A percentile compares a stretch with the other conserved stretches of the same genome.
Conservation (phyloP, 2,329 filamentous ascomycete genomes). For the Hypoxylon sp. region DNA sequence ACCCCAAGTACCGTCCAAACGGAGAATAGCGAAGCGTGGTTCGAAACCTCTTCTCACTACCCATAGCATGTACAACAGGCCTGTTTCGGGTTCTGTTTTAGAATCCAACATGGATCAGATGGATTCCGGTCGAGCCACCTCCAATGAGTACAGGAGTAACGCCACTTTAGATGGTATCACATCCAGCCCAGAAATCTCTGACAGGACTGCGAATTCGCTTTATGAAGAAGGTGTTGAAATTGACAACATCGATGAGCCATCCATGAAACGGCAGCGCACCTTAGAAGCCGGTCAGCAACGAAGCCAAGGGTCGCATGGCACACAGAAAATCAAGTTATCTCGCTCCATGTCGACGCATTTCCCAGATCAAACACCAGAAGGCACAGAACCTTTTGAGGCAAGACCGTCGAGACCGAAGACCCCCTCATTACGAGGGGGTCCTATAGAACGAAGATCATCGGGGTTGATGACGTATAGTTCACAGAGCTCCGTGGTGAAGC, state of each 20-base stretch:
- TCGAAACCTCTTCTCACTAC: slow-evolving; percentile 36
- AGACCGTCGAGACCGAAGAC: slow-evolving; percentile 17
- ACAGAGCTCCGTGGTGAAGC: neutral
- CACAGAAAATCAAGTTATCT: slow-evolving; percentile 34
- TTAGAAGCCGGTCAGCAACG: neutral
- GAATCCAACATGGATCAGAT: slow-evolving; percentile 9
- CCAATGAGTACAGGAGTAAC: neutral
- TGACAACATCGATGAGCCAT: slow-evolving; percentile 8
- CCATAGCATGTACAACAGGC: slow-evolving; percentile 52
- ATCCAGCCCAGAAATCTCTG: neutral
- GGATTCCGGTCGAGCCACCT: slow-evolving; percentile 6
- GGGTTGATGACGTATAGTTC: slow-evolving; percentile 42
- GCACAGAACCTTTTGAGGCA: slow-evolving; percentile 15
- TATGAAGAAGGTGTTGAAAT: slow-evolving; percentile 18
- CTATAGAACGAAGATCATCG: slow-evolving; percentile 35
- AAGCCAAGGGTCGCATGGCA: neutral
- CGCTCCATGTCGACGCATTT: slow-evolving; percentile 45
- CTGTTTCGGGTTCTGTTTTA: slow-evolving; percentile 45
- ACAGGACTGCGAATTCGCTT: neutral
- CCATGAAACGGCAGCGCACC: slow-evolving; percentile 29
- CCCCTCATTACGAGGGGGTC: slow-evolving; percentile 25
- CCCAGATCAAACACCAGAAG: slow-evolving; percentile 1
- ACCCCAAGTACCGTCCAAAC: slow-evolving; percentile 23
- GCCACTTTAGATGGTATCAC: neutral
- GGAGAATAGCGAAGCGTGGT: slow-evolving; percentile 36